Conservation (phyloP, 2,329 filamentous ascomycete genomes). For the Pseudogymnoascus sp. region DNA sequence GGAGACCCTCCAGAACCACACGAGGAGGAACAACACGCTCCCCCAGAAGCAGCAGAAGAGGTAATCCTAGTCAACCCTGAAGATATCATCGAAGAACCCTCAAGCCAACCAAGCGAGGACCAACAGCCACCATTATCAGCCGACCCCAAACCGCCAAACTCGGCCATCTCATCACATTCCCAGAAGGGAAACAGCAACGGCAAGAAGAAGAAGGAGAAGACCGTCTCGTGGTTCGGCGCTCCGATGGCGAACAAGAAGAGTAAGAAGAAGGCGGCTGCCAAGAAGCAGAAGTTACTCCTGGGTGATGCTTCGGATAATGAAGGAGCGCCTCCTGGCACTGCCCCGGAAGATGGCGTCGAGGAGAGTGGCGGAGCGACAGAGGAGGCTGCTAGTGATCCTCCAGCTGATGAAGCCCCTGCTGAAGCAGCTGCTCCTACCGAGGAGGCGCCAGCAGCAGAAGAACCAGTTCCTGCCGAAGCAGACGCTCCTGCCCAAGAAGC, state of each 20-base stretch:
- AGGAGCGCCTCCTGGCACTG: background rate
- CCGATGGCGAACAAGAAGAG: slow-evolving; percentile 9
- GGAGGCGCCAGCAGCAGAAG: background rate
- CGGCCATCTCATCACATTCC: slow-evolving; percentile 2
- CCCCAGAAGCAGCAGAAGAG: background rate
- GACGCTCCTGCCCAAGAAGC: background rate
- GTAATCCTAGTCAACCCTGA: background rate
- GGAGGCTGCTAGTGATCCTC: background rate
- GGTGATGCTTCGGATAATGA: background rate
- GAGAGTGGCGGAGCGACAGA: background rate
- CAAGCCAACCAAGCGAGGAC: background rate
- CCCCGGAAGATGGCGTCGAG: background rate
- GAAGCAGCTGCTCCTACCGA: background rate
- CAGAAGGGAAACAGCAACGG: background rate
- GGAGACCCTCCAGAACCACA: background rate
- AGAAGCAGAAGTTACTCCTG: slow-evolving; percentile 13
- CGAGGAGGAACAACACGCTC: background rate
- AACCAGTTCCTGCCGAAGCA: background rate
- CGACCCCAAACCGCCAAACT: background rate
- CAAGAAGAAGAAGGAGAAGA: background rate
- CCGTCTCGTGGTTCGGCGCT: background rate
- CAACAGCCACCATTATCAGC: background rate
- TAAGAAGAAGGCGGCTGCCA: slow-evolving; percentile 15
- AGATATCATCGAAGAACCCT: background rate
- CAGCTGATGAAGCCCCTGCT: background rate